Percentiles rank a stretch among this genome's conserved stretches.
Conservation (phyloP, 257 asterid genomes). For the Striga asiatica region DNA sequence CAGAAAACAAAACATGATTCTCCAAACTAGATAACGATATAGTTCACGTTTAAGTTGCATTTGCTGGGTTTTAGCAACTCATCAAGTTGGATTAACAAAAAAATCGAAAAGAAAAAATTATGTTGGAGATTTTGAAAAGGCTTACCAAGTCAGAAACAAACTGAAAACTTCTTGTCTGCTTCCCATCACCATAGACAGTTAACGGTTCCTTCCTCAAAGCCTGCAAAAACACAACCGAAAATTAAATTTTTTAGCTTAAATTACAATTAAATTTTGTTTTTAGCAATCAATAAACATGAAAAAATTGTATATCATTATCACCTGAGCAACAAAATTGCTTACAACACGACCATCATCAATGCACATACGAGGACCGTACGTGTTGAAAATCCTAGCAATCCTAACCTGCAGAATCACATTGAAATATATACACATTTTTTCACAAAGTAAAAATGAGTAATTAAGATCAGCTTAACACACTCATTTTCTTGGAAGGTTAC, state of each 20-base stretch:
- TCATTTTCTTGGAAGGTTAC: no score
- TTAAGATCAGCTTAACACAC: no score
- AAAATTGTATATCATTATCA: slow-evolving; percentile 19
- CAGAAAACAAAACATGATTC: no score
- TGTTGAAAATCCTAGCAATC: slow-evolving; percentile 92
- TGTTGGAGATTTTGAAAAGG: background rate
- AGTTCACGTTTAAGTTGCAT: background rate
- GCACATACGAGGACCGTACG: slow-evolving; percentile 95
- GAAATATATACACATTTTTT: background rate
- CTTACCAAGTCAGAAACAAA: slow-evolving; percentile 61
- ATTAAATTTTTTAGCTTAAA: background rate
- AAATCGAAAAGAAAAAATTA: background rate
- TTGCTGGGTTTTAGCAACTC: background rate
- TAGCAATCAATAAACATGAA: background rate
- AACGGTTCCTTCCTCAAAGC: slow-evolving; percentile 1
- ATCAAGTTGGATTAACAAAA: background rate
- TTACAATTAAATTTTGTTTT: background rate
- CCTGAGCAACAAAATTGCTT: slow-evolving; percentile 93
- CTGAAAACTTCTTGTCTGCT: background rate
- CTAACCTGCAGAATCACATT: slow-evolving; percentile 47
- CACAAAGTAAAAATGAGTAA: slow-evolving; percentile 32
- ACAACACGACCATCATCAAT: slow-evolving; percentile 96
- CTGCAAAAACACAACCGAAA: background rate
- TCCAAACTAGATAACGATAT: background rate
- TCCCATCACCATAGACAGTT: background rate